These are phyloP conservation scores for Vanilla planifolia DNA, from an alignment of 106 monocot genomes.

Conservation along the genomic window DNA sequence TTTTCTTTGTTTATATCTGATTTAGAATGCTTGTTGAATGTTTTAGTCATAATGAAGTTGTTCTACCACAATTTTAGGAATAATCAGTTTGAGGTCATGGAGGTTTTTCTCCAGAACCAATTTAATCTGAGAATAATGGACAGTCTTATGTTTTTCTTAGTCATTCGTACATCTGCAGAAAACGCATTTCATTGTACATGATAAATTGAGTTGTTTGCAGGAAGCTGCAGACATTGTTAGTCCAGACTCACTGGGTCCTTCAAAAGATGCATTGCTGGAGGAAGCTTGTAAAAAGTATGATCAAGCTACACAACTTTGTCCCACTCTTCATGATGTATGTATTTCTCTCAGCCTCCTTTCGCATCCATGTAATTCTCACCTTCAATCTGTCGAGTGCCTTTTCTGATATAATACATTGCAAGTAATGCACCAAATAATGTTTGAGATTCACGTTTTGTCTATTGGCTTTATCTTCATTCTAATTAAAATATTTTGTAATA, in stretches of 20 bases:
- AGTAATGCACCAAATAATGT: too few relatives aligned
- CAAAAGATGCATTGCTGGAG: slow-evolving; percentile 95
- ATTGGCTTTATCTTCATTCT: neutral
- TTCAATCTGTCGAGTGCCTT: neutral
- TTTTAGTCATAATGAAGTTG: too few relatives aligned
- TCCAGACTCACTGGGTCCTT: slow-evolving; percentile 56
- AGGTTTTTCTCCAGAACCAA: too few relatives aligned
- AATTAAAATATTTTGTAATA: neutral
- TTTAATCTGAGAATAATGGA: too few relatives aligned
- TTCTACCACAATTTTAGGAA: too few relatives aligned
- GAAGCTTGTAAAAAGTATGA: slow-evolving; percentile 98
- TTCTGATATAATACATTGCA: neutral
- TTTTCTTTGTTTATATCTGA: too few relatives aligned
- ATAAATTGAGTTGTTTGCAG: slow-evolving; percentile 26
- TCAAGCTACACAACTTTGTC: slow-evolving; percentile 88
- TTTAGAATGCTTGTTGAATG: too few relatives aligned
- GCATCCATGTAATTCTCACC: neutral
- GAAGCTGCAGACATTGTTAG: slow-evolving; percentile 92
- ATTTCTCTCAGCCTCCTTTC: neutral
- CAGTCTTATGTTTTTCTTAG: neutral
- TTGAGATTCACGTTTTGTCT: neutral
- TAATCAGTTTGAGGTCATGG: too few relatives aligned
- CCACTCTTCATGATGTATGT: slow-evolving; percentile 94
- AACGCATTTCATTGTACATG: neutral
- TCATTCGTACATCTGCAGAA: neutral